Evolutionary conservation across 2,329 filamentous ascomycete genomes (phyloP), one percentile per base, ranked within the genome.

Genomic region (Fusarium coicis): DNA sequence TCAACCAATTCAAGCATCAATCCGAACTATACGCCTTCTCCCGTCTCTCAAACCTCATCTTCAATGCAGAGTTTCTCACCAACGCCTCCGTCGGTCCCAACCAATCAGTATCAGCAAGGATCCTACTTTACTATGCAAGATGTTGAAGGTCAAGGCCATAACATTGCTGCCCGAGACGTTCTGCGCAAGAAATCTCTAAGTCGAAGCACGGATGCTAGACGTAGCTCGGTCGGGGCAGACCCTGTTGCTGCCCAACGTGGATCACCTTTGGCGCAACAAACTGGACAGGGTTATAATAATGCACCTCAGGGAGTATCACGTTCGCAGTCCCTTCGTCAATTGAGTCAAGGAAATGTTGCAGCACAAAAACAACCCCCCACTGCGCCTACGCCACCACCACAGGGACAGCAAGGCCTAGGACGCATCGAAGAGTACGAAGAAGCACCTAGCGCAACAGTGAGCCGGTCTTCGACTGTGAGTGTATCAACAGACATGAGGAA

Each of bases 401-500:
- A 73, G 18, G 64, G 58, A 26, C 70, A 72, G 44, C 74, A 72
- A 39, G 50, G 60, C n/a, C 60, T 79, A 1, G 65, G 61, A 7
- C 72, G 76, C 11, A 80, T 79, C 18, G 76, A 78, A 39, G 78
- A 79, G 55, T 68, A 76, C 5, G 75, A 78, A 5, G 77, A 78
- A 52, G 63, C 57, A 16, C n/a, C 66, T 5, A 49, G 64, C 21
- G n/a, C 49, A 30, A 61, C 66, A 6, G 63, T 66, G 15, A 76
- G 73, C 23, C 67, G 71, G 4, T 74, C 76, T 8, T 75, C 76
- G 4, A 67, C 76, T 4, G 42, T 62, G 30, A 76, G 64, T 39
- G 53, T 68, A 9, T 66, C 69, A 4, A 58, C 56, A 3, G 70
- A 66, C 9, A 68, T 72, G 12, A 57, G 72, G 32, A 69, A 68